phyloP scores from a whole-genome alignment of 495 filamentous ascomycete genomes.

The Annulohypoxylon nitens region DNA sequence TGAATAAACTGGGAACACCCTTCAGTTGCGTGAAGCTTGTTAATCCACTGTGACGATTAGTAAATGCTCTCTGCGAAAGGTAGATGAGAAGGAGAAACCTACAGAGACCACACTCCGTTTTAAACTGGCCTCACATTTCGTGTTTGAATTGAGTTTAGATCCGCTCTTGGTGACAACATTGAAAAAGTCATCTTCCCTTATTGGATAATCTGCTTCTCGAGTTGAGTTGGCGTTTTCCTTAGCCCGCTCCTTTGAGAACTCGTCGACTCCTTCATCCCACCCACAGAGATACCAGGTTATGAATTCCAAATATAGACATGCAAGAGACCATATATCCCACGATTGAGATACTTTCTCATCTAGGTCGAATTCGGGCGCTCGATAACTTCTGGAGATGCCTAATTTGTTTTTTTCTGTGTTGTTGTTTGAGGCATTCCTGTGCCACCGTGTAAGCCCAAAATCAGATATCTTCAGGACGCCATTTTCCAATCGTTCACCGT shows the following conservation, averaged over 20 bases:
- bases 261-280: slow-evolving; percentile 1
- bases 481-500: neutral
- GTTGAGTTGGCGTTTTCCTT: neutral
- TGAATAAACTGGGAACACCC: slow-evolving; percentile 34
- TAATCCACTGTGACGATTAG: slow-evolving; percentile 27
- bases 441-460: slow-evolving; percentile 1
- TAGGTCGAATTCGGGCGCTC: slow-evolving; percentile 1
- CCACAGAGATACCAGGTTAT: slow-evolving; percentile 1
- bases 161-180: neutral
- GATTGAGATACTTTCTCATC: neutral
- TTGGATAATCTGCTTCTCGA: neutral
- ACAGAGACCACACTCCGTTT: slow-evolving; percentile 4
- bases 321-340: slow-evolving; percentile 3
- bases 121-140: slow-evolving; percentile 8
- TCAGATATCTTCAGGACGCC: slow-evolving; percentile 1
- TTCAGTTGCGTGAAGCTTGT: slow-evolving; percentile 32
- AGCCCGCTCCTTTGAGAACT: neutral
- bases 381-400: slow-evolving; percentile 3
- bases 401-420: neutral
- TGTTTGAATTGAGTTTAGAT: neutral
- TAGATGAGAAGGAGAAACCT: neutral
- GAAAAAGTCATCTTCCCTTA: slow-evolving; percentile 1
- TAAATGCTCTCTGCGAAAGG: neutral
- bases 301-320: slow-evolving; percentile 3
- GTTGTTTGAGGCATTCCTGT: neutral